Base-by-base conservation (phyloP, 2,329 filamentous ascomycete genomes). In the Colletotrichum kahawae region DNA sequence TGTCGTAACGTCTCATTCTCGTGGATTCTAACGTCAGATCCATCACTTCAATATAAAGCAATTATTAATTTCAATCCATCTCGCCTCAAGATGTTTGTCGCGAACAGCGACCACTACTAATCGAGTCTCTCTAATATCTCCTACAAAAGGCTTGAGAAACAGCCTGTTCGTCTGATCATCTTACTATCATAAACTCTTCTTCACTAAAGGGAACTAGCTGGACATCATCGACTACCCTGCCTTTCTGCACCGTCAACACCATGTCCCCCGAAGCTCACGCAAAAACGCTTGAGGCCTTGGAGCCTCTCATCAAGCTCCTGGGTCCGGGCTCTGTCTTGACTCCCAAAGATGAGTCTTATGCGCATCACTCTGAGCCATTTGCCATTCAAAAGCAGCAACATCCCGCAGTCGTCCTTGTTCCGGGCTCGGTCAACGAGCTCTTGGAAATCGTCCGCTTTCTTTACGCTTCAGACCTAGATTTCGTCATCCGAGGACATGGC, bases 311-410 rank as follows among this genome's bases (percentile, higher is more conserved):
- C 13, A 43, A 14, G 29, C 48, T 7, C 3, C 51, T 74, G n/a
- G 29, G 27, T 8, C 16, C 27, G 4, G 48, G 14, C 8, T 63
- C 56, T 18, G 48, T 70, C n/a, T 27, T 70, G n/a, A 65, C 43
- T 6, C 27, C 48, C 10, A 34, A 21, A 8, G 57, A 73, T 36
- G 4, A 38, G 12, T 16, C 43, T n/a, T 73, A 64, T 14, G 31
- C 21, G 7, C 48, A 64, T 48, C 71, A 73, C 18, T 70, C 66
- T 4, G 66, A 73, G 9, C 66, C 71, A 6, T 73, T 63, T 27
- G 65, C 70, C 3, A 63, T 69, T 56, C 70, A 73, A 36, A 70
- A 70, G 48, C 71, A 73, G 33, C 56, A 27, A 4, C 7, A 72
- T n/a, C 70, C 70, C 4, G 21, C 38, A 0, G 48, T 65, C 16